Conservation (phyloP, 768 basidiomycete genomes). For the Pisolithus microcarpus region DNA sequence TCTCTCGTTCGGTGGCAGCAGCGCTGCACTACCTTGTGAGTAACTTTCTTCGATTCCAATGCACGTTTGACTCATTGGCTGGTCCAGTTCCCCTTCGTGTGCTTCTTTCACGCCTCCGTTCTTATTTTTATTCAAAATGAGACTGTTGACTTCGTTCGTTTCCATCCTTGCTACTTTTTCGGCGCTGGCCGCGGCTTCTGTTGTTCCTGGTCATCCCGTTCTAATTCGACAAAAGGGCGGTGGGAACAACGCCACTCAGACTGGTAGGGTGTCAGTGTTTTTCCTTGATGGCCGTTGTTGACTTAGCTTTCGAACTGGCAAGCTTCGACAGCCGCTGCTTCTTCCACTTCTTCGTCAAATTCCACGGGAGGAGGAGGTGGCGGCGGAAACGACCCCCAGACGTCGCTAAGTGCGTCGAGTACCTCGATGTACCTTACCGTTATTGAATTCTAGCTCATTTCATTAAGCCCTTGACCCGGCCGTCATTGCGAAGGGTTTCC, state of each 20-base stretch:
- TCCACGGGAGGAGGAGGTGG: not conserved
- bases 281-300: not conserved
- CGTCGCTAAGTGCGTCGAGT: constrained; percentile 20
- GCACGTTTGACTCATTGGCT: too few species aligned
- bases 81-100: too few species aligned
- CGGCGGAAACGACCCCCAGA: constrained; percentile 35
- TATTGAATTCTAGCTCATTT: constrained; percentile 10
- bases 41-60: too few species aligned
- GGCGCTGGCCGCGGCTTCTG: constrained; percentile 27
- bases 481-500: constrained; percentile 44
- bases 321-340: constrained; percentile 5
- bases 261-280: not conserved
- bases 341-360: constrained; percentile 11
- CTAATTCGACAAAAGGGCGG: constrained; percentile 10
- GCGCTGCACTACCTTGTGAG: too few species aligned
- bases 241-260: constrained; percentile 3
- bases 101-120: not conserved
- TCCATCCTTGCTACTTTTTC: constrained; percentile 31
- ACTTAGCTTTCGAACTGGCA: not conserved
- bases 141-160: constrained; percentile 7
- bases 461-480: constrained; percentile 42
- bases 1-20: too few species aligned
- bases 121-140: not conserved
- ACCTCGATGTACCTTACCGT: constrained; percentile 7
- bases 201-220: constrained; percentile 14